phyloP scores from a whole-genome alignment of 2,329 filamentous ascomycete species.

The Colletotrichum sojae region DNA sequence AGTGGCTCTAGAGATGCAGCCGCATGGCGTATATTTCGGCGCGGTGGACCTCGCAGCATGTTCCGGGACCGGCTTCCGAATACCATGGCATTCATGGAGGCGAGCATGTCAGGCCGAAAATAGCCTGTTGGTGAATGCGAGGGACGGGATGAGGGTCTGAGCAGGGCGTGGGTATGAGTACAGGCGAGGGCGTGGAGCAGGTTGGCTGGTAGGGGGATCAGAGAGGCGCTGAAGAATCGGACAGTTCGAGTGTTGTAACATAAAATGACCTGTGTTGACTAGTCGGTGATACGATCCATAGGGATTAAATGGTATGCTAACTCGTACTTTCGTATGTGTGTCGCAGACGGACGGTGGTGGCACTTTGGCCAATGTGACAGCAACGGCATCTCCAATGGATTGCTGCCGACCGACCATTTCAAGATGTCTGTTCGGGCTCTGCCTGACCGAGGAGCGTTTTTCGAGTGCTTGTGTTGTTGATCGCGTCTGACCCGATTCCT shows the following conservation, averaged over 20 bases:
- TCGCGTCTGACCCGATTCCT: not conserved
- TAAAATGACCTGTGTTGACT: conserved; percentile 1
- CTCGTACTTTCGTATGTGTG: conserved; percentile 1
- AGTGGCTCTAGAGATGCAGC: not conserved
- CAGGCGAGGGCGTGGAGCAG: not conserved
- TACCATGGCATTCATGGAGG: not conserved
- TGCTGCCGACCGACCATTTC: not conserved
- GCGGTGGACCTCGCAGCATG: conserved; percentile 5
- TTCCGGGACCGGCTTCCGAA: conserved; percentile 7
- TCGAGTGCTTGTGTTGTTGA: conserved; percentile 6
- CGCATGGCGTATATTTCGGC: conserved; percentile 23
- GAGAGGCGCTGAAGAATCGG: not conserved
- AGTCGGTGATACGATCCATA: not conserved
- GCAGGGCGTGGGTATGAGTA: not conserved
- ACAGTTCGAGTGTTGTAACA: not conserved
- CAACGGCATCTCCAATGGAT: not conserved
- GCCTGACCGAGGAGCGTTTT: not conserved
- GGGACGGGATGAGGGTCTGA: conserved; percentile 6
- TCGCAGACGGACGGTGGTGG: conserved; percentile 25
- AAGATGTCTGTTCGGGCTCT: conserved; percentile 1
- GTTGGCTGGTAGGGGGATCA: too few species aligned
- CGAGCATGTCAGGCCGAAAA: conserved; percentile 8
- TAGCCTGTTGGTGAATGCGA: conserved; percentile 12
- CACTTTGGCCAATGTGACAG: not conserved
- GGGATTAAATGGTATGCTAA: conserved; percentile 9